Evolutionary conservation across 2,329 filamentous ascomycete species (phyloP).

Genomic region (Stemphylium vesicarium): DNA sequence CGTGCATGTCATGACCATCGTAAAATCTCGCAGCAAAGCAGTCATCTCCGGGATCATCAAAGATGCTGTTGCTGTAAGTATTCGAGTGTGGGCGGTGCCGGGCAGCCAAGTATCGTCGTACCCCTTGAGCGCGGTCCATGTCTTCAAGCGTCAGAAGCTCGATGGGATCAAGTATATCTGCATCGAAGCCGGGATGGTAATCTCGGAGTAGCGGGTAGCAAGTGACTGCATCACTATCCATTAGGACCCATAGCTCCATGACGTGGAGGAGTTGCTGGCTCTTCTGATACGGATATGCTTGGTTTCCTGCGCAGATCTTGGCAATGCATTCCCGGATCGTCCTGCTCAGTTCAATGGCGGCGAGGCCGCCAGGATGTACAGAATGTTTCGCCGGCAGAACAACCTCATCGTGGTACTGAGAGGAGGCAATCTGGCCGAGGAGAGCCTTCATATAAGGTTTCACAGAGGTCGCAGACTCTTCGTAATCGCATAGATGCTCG

Average conservation of each 20-base stretch:
- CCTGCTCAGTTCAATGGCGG: slow-evolving; percentile 52
- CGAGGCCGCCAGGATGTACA: background rate
- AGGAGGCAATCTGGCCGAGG: slow-evolving; percentile 17
- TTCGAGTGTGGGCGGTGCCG: slow-evolving; percentile 39
- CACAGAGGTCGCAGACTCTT: slow-evolving; percentile 10
- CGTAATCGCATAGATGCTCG: slow-evolving; percentile 24
- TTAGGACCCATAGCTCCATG: slow-evolving; percentile 64
- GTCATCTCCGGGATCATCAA: slow-evolving; percentile 51
- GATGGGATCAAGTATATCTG: slow-evolving; percentile 61
- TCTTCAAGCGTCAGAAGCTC: slow-evolving; percentile 57
- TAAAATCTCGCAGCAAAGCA: slow-evolving; percentile 59
- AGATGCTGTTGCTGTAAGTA: slow-evolving; percentile 51
- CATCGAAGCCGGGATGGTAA: slow-evolving; percentile 60
- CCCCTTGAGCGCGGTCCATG: slow-evolving; percentile 57
- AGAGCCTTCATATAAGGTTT: slow-evolving; percentile 24
- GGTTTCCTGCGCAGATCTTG: slow-evolving; percentile 26
- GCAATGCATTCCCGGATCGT: slow-evolving; percentile 13
- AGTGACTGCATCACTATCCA: slow-evolving; percentile 58
- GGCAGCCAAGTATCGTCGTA: slow-evolving; percentile 58
- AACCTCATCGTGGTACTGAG: slow-evolving; percentile 22
- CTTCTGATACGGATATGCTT: slow-evolving; percentile 54
- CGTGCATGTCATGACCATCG: slow-evolving; percentile 33
- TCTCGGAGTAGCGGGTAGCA: slow-evolving; percentile 57
- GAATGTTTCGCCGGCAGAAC: slow-evolving; percentile 40
- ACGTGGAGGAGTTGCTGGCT: slow-evolving; percentile 61